Evolutionary conservation across 495 filamentous ascomycete genomes (phyloP).

Genomic region (Saxispiralis lemnorum): DNA sequence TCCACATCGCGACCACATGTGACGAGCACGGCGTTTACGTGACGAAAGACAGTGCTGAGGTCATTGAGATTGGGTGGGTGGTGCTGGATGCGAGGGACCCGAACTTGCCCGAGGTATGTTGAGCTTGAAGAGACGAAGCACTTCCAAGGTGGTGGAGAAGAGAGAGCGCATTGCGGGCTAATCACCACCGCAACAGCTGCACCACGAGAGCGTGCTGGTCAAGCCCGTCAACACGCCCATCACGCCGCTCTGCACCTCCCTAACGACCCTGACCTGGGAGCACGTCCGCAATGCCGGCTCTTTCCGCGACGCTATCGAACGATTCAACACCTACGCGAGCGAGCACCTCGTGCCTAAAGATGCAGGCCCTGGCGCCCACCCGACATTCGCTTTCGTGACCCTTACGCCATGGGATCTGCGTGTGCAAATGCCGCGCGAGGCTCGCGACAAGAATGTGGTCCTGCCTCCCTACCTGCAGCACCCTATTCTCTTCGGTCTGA

Average conservation of each 20-base stretch:
- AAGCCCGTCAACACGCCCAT: conserved; percentile 98
- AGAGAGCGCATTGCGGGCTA: too few species aligned
- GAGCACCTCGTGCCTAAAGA: conserved; percentile 73
- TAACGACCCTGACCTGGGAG: conserved; percentile 97
- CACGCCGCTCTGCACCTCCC: conserved; percentile 91
- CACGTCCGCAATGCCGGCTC: conserved; percentile 91
- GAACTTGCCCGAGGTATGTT: conserved; percentile 23
- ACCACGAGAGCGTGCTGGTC: conserved; percentile 87
- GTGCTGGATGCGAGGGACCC: conserved; percentile 75
- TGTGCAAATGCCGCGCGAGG: conserved; percentile 90
- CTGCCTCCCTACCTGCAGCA: conserved; percentile 94
- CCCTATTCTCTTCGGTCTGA: conserved; percentile 87
- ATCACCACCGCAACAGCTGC: conserved; percentile 38
- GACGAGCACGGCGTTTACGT: conserved; percentile 99
- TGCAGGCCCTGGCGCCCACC: conserved; percentile 24
- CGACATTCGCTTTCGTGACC: conserved; percentile 90
- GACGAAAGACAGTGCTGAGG: conserved; percentile 95
- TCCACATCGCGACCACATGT: conserved; percentile 96
- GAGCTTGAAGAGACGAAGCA: too few species aligned
- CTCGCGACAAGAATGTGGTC: conserved; percentile 91
- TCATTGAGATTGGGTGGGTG: conserved; percentile 98
- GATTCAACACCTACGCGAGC: conserved; percentile 78
- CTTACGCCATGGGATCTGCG: conserved; percentile 97
- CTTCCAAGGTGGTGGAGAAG: too few species aligned
- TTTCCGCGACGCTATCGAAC: conserved; percentile 89